phyloP scores from a whole-genome alignment of 73 alveolate genomes.

The Tetrahymena thermophila region DNA sequence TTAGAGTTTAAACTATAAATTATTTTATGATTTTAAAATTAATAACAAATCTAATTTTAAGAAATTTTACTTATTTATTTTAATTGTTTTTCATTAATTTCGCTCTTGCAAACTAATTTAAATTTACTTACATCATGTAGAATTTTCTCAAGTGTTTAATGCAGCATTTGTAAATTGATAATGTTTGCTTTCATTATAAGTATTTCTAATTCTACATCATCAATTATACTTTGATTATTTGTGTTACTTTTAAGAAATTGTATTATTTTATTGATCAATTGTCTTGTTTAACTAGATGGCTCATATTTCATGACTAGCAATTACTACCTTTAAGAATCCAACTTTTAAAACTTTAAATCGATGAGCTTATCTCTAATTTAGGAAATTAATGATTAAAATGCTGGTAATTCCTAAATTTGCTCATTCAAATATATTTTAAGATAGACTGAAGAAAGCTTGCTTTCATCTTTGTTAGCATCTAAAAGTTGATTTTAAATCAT shows the following conservation, averaged over 20 bases:
- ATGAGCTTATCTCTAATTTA: not conserved
- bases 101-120: not conserved
- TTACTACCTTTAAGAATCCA: too few relatives aligned
- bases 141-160: not conserved
- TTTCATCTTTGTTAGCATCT: not conserved
- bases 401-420: not conserved
- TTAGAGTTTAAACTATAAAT: not conserved
- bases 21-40: too few relatives aligned
- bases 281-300: not conserved
- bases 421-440: not conserved
- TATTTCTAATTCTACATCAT: not conserved
- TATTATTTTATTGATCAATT: too few relatives aligned
- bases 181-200: not conserved
- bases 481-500: not conserved
- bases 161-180: not conserved
- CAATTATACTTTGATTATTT: too few relatives aligned
- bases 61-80: not conserved
- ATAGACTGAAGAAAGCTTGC: not conserved
- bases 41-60: not conserved
- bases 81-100: not conserved
- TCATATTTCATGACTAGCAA: too few relatives aligned
- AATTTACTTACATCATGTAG: not conserved
- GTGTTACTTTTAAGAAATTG: too few relatives aligned
- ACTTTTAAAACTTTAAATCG: not conserved
- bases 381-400: too few relatives aligned